These are phyloP conservation scores for Ettlia oleoabundans DNA, from an alignment of 139 green algal genomes.

Conservation along the genomic window DNA sequence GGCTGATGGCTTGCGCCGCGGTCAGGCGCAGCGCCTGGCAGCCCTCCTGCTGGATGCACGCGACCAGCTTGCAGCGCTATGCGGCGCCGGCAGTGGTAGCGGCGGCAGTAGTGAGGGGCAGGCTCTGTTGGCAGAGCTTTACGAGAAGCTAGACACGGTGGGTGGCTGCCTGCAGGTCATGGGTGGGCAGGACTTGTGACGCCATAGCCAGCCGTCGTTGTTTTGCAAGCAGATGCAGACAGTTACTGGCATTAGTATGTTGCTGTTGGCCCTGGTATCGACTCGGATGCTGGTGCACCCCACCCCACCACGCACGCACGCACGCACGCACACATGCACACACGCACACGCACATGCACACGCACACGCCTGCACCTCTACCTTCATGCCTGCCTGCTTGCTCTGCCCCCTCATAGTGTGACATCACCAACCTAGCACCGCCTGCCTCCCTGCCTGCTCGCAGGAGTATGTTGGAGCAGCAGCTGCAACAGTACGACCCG, in stretches of 20 bases:
- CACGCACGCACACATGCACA: neutral
- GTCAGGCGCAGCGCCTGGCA: constrained; percentile 27
- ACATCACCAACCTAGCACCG: neutral
- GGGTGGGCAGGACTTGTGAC: too few relatives aligned
- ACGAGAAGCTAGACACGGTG: constrained; percentile 42
- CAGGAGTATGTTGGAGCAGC: constrained; percentile 34
- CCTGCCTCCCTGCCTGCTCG: neutral
- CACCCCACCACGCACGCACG: too few relatives aligned
- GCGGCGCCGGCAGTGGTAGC: neutral
- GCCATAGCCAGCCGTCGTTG: neutral
- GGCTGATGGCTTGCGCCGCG: constrained; percentile 4
- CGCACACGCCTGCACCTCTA: too few relatives aligned
- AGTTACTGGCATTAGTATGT: too few relatives aligned
- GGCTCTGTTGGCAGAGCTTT: constrained; percentile 18
- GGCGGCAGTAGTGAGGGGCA: neutral
- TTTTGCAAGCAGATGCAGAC: too few relatives aligned
- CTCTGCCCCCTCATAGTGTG: too few relatives aligned
- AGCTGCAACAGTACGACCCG: constrained; percentile 36
- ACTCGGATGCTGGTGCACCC: too few relatives aligned
- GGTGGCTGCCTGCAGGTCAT: neutral
- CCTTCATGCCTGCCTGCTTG: too few relatives aligned
- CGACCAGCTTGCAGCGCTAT: constrained; percentile 39
- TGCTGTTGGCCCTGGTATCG: too few relatives aligned
- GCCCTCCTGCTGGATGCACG: constrained; percentile 36
- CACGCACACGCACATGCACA: too few relatives aligned